A percentile compares a stretch with the other conserved stretches of the same genome.
Evolutionary conservation across 2,329 filamentous ascomycete genomes (phyloP).

Genomic region (Myotisia sp.): DNA sequence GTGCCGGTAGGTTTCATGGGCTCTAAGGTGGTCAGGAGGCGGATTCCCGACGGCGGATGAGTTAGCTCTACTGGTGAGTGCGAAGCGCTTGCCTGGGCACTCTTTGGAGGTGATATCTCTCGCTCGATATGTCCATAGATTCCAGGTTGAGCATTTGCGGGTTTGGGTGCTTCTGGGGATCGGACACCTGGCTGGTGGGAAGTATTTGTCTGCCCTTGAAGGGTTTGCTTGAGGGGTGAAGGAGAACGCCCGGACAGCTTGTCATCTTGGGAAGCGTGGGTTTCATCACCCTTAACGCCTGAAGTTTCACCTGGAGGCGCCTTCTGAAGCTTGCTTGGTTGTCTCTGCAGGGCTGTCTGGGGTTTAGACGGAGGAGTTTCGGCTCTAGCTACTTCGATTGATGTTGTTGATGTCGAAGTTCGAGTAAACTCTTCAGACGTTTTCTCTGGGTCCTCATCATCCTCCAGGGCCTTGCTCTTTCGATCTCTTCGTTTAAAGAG

Average conservation of each 20-base stretch:
- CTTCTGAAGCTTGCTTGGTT: slow-evolving; percentile 58
- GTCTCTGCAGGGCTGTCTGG: slow-evolving; percentile 36
- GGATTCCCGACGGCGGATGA: no score
- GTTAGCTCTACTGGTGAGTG: no score
- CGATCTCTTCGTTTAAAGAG: slow-evolving; percentile 54
- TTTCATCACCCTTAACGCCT: neutral
- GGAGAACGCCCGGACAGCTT: neutral
- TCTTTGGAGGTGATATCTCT: no score
- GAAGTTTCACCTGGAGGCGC: slow-evolving; percentile 42
- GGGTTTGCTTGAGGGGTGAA: neutral
- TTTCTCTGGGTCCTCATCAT: slow-evolving; percentile 41
- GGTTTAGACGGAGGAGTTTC: slow-evolving; percentile 24
- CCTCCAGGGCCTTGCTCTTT: slow-evolving; percentile 37
- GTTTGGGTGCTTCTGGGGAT: slow-evolving; percentile 2
- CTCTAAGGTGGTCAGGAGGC: no score
- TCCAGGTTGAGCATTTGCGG: no score
- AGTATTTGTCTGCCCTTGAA: neutral
- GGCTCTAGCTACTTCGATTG: slow-evolving; percentile 29
- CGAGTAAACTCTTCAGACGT: slow-evolving; percentile 45
- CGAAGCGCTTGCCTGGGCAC: no score
- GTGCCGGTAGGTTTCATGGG: no score
- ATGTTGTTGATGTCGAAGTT: slow-evolving; percentile 31
- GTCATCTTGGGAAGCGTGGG: neutral
- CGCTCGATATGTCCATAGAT: no score
- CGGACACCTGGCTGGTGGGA: neutral